A percentile compares a stretch with the other conserved stretches of the same genome.
Evolutionary conservation across 164 flowering plant species (phyloP).

Genomic region (Warburgia ugandensis): DNA sequence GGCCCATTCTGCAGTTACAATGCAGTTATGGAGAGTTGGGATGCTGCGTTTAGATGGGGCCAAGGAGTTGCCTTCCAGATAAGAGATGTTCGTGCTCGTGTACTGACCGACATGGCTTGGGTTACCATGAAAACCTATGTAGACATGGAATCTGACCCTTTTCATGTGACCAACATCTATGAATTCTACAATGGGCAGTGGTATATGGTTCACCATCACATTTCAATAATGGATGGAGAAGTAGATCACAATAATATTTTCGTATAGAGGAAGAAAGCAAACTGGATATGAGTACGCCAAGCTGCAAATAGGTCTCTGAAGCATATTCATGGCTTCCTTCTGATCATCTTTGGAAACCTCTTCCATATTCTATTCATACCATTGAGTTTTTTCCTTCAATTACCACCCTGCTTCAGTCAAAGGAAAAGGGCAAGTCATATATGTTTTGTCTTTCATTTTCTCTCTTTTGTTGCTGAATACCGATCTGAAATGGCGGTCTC

Average conservation of each 20-base stretch:
- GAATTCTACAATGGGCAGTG: slow-evolving; percentile 77
- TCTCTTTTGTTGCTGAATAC: background rate
- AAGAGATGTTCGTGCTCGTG: slow-evolving; percentile 68
- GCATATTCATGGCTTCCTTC: background rate
- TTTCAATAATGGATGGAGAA: slow-evolving; percentile 52
- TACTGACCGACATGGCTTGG: slow-evolving; percentile 86
- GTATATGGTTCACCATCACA: slow-evolving; percentile 96
- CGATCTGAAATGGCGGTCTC: background rate
- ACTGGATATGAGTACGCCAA: too few relatives aligned
- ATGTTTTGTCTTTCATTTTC: too few relatives aligned
- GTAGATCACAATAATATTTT: slow-evolving; percentile 40
- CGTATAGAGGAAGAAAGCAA: slow-evolving; percentile 3
- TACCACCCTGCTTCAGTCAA: too few relatives aligned
- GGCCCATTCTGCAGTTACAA: slow-evolving; percentile 53
- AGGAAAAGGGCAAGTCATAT: too few relatives aligned
- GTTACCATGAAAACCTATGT: slow-evolving; percentile 76
- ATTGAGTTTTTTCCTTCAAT: too few relatives aligned
- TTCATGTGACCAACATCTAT: slow-evolving; percentile 63
- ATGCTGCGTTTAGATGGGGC: slow-evolving; percentile 60
- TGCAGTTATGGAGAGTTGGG: slow-evolving; percentile 83
- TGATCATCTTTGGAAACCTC: background rate
- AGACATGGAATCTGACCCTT: slow-evolving; percentile 52
- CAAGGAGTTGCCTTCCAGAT: slow-evolving; percentile 59
- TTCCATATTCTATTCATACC: too few relatives aligned
- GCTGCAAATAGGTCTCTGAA: background rate